Evolutionary conservation across 1,139 yeast species (phyloP).

Genomic region (Sugiyamaella grinbergsii): DNA sequence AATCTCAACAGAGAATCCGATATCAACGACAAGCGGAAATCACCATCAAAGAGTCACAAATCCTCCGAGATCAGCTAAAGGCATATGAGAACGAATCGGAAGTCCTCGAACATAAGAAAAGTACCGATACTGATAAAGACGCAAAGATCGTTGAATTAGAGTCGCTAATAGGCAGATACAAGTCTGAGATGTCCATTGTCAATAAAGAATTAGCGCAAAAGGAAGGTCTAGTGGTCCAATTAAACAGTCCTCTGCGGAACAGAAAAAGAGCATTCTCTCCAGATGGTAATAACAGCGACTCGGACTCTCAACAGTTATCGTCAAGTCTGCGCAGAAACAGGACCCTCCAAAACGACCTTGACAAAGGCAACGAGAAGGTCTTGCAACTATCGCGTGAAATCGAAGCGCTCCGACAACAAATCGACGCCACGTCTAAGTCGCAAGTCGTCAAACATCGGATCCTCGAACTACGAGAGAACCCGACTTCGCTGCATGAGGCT

Average conservation of each 20-base stretch:
- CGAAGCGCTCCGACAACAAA: slow-evolving; percentile 37
- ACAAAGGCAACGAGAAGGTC: slow-evolving; percentile 30
- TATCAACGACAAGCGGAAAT: slow-evolving; percentile 57
- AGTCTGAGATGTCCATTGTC: slow-evolving; percentile 53
- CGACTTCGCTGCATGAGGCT: slow-evolving; percentile 64
- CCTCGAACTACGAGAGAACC: slow-evolving; percentile 67
- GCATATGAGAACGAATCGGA: slow-evolving; percentile 42
- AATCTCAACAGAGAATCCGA: slow-evolving; percentile 46
- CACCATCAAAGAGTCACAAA: slow-evolving; percentile 62
- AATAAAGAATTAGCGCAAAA: slow-evolving; percentile 45
- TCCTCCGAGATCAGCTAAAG: slow-evolving; percentile 54
- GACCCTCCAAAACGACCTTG: slow-evolving; percentile 38
- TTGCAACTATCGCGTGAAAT: slow-evolving; percentile 33
- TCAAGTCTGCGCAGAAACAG: slow-evolving; percentile 39
- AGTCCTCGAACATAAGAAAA: slow-evolving; percentile 15
- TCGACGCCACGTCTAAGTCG: slow-evolving; percentile 26
- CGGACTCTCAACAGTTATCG: slow-evolving; percentile 40
- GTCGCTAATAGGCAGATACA: slow-evolving; percentile 58
- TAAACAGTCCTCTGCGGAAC: slow-evolving; percentile 28
- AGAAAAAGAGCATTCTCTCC: slow-evolving; percentile 24
- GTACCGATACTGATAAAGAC: slow-evolving; percentile 31
- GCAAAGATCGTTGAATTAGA: slow-evolving; percentile 50
- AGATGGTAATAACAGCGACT: slow-evolving; percentile 4
- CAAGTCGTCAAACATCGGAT: slow-evolving; percentile 51
- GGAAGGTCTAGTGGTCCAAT: slow-evolving; percentile 36